These are phyloP conservation scores for Ogataea neopini DNA, from an alignment of 805 yeast genomes.

Conservation along the genomic window DNA sequence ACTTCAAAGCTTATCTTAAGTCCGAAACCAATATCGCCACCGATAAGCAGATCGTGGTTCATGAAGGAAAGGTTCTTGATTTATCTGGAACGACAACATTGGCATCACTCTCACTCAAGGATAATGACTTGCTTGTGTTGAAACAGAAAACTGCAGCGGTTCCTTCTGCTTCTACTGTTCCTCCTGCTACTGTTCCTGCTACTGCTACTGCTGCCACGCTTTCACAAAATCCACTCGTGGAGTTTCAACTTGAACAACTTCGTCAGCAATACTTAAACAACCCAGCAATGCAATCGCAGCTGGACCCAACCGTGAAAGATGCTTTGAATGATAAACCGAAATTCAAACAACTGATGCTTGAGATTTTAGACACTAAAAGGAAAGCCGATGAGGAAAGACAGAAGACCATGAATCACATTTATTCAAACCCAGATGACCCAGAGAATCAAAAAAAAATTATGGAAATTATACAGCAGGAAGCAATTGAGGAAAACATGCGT, in stretches of 20 bases:
- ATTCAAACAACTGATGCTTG: constrained; percentile 37
- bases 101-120: constrained; percentile 46
- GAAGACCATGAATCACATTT: constrained; percentile 50
- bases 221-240: constrained; percentile 17
- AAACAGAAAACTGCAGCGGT: constrained; percentile 31
- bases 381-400: constrained; percentile 15
- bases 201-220: constrained; percentile 6
- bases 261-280: constrained; percentile 51
- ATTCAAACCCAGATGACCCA: constrained; percentile 69
- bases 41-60: constrained; percentile 47
- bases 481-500: constrained; percentile 76
- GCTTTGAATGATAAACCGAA: constrained; percentile 22
- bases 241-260: constrained; percentile 44
- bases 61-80: constrained; percentile 45
- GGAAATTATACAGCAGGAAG: constrained; percentile 68
- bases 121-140: constrained; percentile 59
- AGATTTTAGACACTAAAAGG: constrained; percentile 32
- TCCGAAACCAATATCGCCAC: constrained; percentile 62
- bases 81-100: constrained; percentile 39
- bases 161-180: constrained; percentile 26
- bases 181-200: constrained; percentile 16
- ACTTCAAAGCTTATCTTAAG: constrained; percentile 71
- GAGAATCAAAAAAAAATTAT: constrained; percentile 64
- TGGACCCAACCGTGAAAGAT: constrained; percentile 30
- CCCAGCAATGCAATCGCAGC: constrained; percentile 30